Evolutionary conservation across 1,284 basidiomycete species (phyloP), one percentile per base, ranked within the genome.

Genomic region (Leccinum subrobustum): DNA sequence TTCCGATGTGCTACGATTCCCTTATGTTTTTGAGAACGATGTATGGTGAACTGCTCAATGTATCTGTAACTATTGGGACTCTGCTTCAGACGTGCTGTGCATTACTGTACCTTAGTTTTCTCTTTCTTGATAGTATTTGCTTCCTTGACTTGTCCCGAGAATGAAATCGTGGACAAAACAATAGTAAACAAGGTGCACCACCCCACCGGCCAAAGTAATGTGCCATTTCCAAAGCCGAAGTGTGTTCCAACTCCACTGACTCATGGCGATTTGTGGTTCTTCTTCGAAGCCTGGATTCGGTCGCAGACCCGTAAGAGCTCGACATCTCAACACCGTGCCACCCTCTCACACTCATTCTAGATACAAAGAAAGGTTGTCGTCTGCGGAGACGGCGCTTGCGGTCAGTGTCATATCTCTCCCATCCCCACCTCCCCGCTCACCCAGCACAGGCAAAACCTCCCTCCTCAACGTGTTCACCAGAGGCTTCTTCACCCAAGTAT

Each of bases 371-470:
- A 92, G 76, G 81, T 91, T 6, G 90, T 92, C 2, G 88, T 97
- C 6, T 88, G 94, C 62, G 95, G 95, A 42, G 95, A 98, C 76
- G 95, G 95, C 66, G 95, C 94, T 54, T 95, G 91, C 69, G 95
- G 95, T 88, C 72, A 9, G 48, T 59, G 79, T 71, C 29, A 29
- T 61, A 25, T 25, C 48, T 52, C 53, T 12, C 25, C 6, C 68
- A 31, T 25, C 23, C 16, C 29, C 12, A 39, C 63, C 64, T 61
- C 62, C 68, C 59, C 60, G 57, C 70, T 66, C 42, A 69, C 16
- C 62, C 57, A 6, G 11, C 20, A 14, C 65, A 88, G 85, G 85
- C 67, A 89, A 94, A 82, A 94, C 92, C 2, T 93, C 91, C 31
- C 77, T 92, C 39, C 78, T 92, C 64, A 93, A 93, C 70, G 91